Base-by-base conservation (phyloP, 805 yeast genomes). In the Metschnikowia corniflorae region DNA sequence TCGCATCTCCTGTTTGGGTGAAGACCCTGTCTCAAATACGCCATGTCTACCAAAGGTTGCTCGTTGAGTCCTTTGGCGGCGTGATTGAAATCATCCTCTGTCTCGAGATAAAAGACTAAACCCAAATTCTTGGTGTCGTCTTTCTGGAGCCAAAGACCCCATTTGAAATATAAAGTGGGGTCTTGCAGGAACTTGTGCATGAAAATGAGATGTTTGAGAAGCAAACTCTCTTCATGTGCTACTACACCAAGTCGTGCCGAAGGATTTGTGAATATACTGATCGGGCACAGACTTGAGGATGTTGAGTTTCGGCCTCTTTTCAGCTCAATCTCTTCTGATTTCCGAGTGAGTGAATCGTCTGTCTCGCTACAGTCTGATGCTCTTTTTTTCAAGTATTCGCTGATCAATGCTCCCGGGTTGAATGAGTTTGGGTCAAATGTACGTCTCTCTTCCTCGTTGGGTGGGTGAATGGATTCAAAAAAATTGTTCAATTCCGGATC, bases 111-210 rank as follows among this genome's bases (percentile, higher is more conserved):
- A 26, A 33, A 33, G 15, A 30, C 27, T 16, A 34, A 16, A 10
- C 12, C 12, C 4, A 21, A n/a, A n/a, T n/a, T 10, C 5, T n/a
- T 10, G n/a, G 12, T 10, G 5, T 21, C n/a, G 24, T 21, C 12
- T 5, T 3, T 10, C 13, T 21, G 21, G 5, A 16, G 32, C 44
- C 44, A 40, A 7, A 39, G 7, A 15, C 43, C 43, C 44, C 44
- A 41, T 19, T 37, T 33, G 36, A 41, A 41, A 16, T 41, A 41
- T 5, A 41, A 28, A 3, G 23, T 26, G 4, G 21, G 28, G 10
- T 28, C 26, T 14, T 21, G 16, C 15, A 17, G 31, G 26, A 18
- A 23, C 9, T 36, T 28, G 15, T 28, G 33, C 21, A 24, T 7
- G 12, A 22, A 25, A 10, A 39, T 15, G 23, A 40, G 21, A 21